Base-by-base conservation (phyloP, 202 grass and related monocot genomes). In the Zoysia matrella region DNA sequence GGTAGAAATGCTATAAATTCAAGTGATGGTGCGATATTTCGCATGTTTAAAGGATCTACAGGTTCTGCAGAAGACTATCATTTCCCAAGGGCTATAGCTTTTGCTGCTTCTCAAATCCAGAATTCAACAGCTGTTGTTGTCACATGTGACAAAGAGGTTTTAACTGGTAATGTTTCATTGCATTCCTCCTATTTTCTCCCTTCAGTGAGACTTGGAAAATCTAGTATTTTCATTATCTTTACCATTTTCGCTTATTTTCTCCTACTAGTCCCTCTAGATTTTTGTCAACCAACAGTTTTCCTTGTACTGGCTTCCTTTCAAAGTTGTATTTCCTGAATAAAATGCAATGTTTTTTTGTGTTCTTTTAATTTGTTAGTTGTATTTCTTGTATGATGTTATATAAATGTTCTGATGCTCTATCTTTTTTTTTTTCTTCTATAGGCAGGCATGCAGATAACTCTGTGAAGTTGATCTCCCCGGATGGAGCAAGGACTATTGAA, bases 371-470 rank as follows among this genome's bases (percentile, higher is more conserved):
- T 72, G 58, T 87, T 72, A 49, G 2, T 47, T 54, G 41, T 77
- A 10, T 22, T 74, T 85, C 22, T 80, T 30, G 45, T 85, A 76
- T 76, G 69, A 47, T 67, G 69, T 63, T 82, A 63, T 81, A 47
- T 11, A 61, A 69, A 62, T 78, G 15, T 62, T 84, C 13, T 74
- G 76, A 72, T 36, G 30, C 41, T 85, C 46, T 72, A 57, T 82
- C 61, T 82, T 36, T 44, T 57, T 41, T n/a, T 77, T 79, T 78
- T 79, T 42, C 60, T 89, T 83, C 40, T 7, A 60, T 89, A 98
- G 96, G 96, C 73, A 93, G 91, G 62, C 96, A 98, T 87, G 90
- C 92, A 80, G 96, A 98, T 84, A 95, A 92, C 79, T 98, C 96
- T 67, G 84, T 98, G 48, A 98, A 95, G 85, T 85, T 98, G 62